These are phyloP conservation scores for Exophiala phaeomuriformis DNA, from an alignment of 2,329 filamentous ascomycete species.

Conservation along the genomic window DNA sequence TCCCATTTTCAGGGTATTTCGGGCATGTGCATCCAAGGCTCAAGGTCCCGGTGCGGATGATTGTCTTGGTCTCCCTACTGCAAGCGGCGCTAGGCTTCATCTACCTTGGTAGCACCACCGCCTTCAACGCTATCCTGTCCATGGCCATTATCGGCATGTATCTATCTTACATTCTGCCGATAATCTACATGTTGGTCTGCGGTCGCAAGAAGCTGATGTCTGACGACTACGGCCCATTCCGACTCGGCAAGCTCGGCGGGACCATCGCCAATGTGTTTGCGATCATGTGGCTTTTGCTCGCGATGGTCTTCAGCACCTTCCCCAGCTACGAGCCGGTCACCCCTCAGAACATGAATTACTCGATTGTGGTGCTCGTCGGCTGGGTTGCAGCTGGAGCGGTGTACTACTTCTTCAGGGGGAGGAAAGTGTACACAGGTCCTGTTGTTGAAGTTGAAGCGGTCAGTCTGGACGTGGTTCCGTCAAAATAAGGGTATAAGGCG, in stretches of 20 bases:
- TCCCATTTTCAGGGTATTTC: constrained; percentile 33
- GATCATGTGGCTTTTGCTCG: constrained; percentile 29
- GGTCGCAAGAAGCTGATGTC: constrained; percentile 25
- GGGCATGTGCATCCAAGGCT: constrained; percentile 14
- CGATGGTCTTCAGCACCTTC: constrained; percentile 31
- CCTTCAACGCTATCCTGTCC: constrained; percentile 28
- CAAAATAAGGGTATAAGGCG: no score
- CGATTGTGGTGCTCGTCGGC: constrained; percentile 20
- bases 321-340: constrained; percentile 31
- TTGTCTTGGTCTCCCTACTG: constrained; percentile 15
- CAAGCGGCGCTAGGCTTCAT: constrained; percentile 18
- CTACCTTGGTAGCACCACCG: constrained; percentile 21
- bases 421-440: constrained; percentile 45
- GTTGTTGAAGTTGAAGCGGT: constrained; percentile 26
- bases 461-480: no score
- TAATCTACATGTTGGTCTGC: constrained; percentile 40
- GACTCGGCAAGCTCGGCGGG: constrained; percentile 25
- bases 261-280: constrained; percentile 29
- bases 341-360: constrained; percentile 33
- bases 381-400: constrained; percentile 35
- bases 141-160: constrained; percentile 37
- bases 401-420: constrained; percentile 43
- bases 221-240: constrained; percentile 22
- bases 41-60: constrained; percentile 8
- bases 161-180: constrained; percentile 42